Evolutionary conservation across 345 rosid species (phyloP).

Genomic region (Geranium rotundifolium): DNA sequence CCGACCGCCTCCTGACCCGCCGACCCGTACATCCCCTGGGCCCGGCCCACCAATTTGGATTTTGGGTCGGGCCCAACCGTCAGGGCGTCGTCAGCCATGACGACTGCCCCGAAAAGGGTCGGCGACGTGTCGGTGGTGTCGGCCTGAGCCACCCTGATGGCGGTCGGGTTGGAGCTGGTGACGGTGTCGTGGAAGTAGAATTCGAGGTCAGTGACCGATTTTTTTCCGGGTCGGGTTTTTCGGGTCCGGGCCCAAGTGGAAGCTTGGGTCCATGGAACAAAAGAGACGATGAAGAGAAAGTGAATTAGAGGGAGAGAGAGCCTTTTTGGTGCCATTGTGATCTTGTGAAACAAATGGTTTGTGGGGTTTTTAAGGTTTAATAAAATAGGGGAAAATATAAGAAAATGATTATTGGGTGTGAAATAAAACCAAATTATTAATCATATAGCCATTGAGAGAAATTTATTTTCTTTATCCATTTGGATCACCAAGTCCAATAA

Average conservation of each 20-base stretch:
- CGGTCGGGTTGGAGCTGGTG: conserved; percentile 14
- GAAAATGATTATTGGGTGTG: no score
- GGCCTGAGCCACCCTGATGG: conserved; percentile 10
- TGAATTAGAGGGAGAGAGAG: neutral
- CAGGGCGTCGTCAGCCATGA: conserved; percentile 10
- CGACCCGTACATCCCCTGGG: conserved; percentile 15
- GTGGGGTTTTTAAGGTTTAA: no score
- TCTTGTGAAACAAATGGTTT: neutral
- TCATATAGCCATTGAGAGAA: no score
- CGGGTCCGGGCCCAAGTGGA: neutral
- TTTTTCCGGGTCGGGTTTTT: neutral
- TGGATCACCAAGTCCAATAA: no score
- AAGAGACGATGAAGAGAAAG: neutral
- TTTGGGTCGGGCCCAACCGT: conserved; percentile 10
- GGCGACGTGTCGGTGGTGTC: conserved; percentile 4
- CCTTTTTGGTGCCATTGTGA: neutral
- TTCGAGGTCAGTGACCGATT: conserved; percentile 6
- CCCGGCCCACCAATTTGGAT: conserved; percentile 5
- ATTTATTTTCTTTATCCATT: no score
- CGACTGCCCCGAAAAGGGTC: conserved; percentile 6
- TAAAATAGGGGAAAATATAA: neutral
- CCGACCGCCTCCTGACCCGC: neutral
- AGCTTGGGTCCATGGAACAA: neutral
- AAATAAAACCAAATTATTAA: no score
- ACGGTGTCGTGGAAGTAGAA: conserved; percentile 19